phyloP scores from a whole-genome alignment of 139 green algal species.

The Zygnema circumcarinatum region DNA sequence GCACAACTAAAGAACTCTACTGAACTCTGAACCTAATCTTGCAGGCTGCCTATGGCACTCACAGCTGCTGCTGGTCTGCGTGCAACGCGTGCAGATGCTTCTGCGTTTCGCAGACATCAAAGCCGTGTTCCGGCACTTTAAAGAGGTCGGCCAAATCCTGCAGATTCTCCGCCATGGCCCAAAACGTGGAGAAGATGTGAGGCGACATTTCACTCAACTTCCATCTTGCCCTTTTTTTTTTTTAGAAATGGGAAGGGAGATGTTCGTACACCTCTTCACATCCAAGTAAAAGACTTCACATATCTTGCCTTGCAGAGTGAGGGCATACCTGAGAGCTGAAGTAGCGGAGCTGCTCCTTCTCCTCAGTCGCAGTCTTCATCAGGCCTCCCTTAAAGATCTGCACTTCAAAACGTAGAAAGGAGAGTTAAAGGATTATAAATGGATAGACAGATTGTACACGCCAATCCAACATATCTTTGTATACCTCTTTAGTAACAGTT shows the following conservation, averaged over 20 bases:
- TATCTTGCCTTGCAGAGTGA: conserved; percentile 9
- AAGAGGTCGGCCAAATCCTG: conserved; percentile 45
- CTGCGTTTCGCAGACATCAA: conserved; percentile 20
- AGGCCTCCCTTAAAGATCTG: conserved; percentile 66
- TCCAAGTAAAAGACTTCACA: no score
- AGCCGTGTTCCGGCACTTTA: conserved; percentile 21
- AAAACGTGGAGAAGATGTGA: not conserved
- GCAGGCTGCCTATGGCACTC: no score
- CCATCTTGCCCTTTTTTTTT: not conserved
- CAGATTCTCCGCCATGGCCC: no score
- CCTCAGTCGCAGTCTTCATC: conserved; percentile 75
- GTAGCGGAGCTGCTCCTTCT: conserved; percentile 49
- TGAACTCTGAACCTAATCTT: no score
- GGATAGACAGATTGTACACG: no score
- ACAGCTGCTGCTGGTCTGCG: conserved; percentile 18
- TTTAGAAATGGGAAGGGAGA: not conserved
- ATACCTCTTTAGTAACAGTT: no score
- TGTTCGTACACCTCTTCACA: no score
- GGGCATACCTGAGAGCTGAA: conserved; percentile 14
- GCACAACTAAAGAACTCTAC: no score
- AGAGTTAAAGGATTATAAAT: no score
- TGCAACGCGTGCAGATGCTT: conserved; percentile 14
- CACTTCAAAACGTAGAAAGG: no score
- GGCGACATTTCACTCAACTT: not conserved
- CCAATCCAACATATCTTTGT: no score